Evolutionary conservation across 352 stramenopile genomes (phyloP), one percentile per base, ranked within the genome.

Genomic region (Pythium aristosporum): DNA sequence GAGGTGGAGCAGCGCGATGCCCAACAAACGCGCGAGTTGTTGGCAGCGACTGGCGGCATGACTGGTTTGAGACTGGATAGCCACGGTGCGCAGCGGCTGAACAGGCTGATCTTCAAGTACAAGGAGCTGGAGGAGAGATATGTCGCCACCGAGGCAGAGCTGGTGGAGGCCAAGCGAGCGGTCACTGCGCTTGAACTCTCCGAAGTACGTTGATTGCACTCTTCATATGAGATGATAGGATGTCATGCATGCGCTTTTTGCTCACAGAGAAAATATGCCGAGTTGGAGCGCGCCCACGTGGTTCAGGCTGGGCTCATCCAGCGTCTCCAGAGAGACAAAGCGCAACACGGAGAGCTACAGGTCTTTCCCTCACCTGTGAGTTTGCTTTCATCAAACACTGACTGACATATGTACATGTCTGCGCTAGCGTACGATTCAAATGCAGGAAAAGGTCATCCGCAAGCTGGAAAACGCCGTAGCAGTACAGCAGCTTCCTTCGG

Each of bases 361-460:
- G 67, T 74, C 4, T 46, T 39, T 30, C 25, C 25, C 25, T 30
- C 25, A 30, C 25, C 25, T 5, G 25, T 30, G 25, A 2, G 3
- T 30, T 30, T 30, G 25, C 25, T 30, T 30, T 5, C 25, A 30
- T 30, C 25, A 59, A 60, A 15, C 15, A 46, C 50, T 43, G n/a
- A 25, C 39, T 60, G 41, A 47, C 10, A 28, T 37, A 7, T 42
- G 28, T 32, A 47, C 10, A 28, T 37, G 12, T 42, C 36, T 32
- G 57, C 23, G 13, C 15, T 61, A 93, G 84, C 73, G 82, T 71
- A 79, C 82, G 6, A 75, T 95, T 13, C 77, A 72, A 0, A 75
- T 91, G 56, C 86, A 95, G 60, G 86, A 95, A 55, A 81, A 77
- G 30, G 86, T 95, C n/a, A 91, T 93, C 34, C 69, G 62, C 18